A percentile compares a stretch with the other conserved stretches of the same genome.
Conservation (phyloP, 2,329 filamentous ascomycete genomes). For the Coniella lustricola region DNA sequence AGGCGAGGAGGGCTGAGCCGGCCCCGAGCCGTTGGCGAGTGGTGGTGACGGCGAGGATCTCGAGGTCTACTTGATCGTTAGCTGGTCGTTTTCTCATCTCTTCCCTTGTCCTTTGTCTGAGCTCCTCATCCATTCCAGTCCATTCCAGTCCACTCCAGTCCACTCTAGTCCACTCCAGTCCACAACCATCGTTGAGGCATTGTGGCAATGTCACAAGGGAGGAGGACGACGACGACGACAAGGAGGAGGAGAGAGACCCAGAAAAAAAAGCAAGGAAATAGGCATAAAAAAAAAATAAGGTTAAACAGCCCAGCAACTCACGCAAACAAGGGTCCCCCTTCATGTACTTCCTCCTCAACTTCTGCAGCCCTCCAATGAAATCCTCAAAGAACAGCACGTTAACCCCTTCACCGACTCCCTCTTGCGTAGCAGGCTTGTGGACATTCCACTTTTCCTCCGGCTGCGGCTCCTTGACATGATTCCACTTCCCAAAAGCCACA, state of each 20-base stretch:
- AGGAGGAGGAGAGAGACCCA: no score
- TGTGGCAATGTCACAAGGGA: no score
- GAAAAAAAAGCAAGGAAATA: background rate
- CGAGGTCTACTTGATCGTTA: constrained; percentile 12
- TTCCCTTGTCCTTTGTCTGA: background rate
- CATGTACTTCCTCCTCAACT: constrained; percentile 13
- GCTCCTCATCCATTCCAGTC: background rate
- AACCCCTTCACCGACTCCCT: constrained; percentile 20
- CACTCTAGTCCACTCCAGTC: background rate
- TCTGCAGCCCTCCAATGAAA: constrained; percentile 22
- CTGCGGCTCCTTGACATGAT: constrained; percentile 17
- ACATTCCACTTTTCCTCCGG: constrained; percentile 22
- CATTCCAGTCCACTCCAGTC: background rate
- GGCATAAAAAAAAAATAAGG: no score
- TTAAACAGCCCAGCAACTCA: constrained; percentile 19
- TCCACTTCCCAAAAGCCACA: constrained; percentile 25
- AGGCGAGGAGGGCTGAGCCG: constrained; percentile 22
- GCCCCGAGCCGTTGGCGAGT: constrained; percentile 21
- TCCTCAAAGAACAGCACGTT: constrained; percentile 18
- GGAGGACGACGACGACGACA: background rate
- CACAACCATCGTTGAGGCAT: no score
- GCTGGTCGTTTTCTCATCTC: background rate
- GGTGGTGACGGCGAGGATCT: constrained; percentile 20
- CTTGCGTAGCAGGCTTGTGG: constrained; percentile 9
- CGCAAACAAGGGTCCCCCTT: constrained; percentile 22